phyloP scores from a whole-genome alignment of 2,329 filamentous ascomycete genomes.

The Penicillium italicum region DNA sequence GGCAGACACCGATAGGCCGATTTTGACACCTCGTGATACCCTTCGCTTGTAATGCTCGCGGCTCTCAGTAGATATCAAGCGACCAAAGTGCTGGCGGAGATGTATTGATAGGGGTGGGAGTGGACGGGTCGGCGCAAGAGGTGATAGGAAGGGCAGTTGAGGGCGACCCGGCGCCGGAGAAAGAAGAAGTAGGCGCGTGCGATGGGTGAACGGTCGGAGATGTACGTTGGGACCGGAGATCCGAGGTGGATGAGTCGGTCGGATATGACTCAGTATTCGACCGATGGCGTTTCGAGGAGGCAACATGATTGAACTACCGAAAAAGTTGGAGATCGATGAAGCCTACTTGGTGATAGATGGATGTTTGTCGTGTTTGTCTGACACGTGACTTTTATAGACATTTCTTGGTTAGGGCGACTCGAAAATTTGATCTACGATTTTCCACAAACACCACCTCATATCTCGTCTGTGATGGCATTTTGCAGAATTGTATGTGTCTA shows the following conservation, averaged over 20 bases:
- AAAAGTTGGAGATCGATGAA: background rate
- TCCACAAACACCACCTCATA: background rate
- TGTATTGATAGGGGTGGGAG: constrained; percentile 54
- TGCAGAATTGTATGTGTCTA: background rate
- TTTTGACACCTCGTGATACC: constrained; percentile 62
- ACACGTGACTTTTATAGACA: background rate
- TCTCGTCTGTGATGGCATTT: background rate
- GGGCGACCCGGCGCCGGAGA: constrained; percentile 53
- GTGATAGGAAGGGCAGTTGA: constrained; percentile 63
- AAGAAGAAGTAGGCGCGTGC: constrained; percentile 52
- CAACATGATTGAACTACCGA: constrained; percentile 26
- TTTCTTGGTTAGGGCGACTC: background rate
- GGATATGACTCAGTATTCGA: constrained; percentile 41
- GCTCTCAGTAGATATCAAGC: constrained; percentile 76
- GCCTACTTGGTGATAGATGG: background rate
- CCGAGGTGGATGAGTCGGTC: constrained; percentile 38
- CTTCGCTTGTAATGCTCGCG: constrained; percentile 47
- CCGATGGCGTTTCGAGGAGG: constrained; percentile 33
- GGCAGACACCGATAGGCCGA: constrained; percentile 69
- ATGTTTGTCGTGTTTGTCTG: constrained; percentile 5
- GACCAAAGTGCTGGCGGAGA: constrained; percentile 54
- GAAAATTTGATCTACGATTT: background rate
- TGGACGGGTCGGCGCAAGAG: constrained; percentile 46
- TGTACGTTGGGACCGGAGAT: constrained; percentile 16
- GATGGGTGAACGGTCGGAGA: constrained; percentile 57